A percentile compares a stretch with the other conserved stretches of the same genome.
Conservation (phyloP, 495 filamentous ascomycete species). For the Pseudoneurospora amorphoporcata region DNA sequence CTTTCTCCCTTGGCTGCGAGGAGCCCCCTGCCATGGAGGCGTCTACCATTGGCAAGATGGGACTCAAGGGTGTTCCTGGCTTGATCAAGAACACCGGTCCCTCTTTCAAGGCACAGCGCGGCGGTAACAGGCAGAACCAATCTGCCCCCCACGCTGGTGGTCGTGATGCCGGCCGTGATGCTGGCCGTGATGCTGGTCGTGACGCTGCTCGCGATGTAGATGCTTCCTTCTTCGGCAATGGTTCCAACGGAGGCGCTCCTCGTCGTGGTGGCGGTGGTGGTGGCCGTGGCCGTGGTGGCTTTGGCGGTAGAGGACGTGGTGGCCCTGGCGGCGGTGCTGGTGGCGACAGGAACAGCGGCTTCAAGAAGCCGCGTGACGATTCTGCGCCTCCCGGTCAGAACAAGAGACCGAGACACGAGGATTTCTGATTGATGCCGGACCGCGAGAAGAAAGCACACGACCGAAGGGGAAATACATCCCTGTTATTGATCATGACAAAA, state of each 20-base stretch:
- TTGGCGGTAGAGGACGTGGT: background rate
- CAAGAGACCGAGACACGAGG: background rate
- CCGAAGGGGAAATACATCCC: background rate
- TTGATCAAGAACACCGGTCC: conserved; percentile 5
- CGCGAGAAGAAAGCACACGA: background rate
- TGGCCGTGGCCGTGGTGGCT: background rate
- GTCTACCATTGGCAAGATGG: conserved; percentile 20
- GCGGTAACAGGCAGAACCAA: background rate
- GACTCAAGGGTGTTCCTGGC: conserved; percentile 23
- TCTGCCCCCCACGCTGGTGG: background rate
- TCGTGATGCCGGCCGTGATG: background rate
- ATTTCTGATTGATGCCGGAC: background rate
- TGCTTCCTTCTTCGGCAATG: background rate
- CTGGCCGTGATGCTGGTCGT: background rate
- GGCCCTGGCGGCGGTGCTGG: background rate
- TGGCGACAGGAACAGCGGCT: background rate
- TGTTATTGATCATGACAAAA: background rate
- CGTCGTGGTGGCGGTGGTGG: background rate
- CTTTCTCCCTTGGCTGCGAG: conserved; percentile 12
- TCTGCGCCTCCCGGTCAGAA: background rate
- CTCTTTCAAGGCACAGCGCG: background rate
- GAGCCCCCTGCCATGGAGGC: conserved; percentile 10
- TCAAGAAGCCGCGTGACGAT: background rate
- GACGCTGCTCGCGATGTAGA: background rate
- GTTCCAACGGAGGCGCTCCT: background rate